Percentiles rank a stretch among this genome's conserved stretches.
These are phyloP conservation scores for Paramecium biaurelia DNA, from an alignment of 73 alveolate species.

Conservation along the genomic window DNA sequence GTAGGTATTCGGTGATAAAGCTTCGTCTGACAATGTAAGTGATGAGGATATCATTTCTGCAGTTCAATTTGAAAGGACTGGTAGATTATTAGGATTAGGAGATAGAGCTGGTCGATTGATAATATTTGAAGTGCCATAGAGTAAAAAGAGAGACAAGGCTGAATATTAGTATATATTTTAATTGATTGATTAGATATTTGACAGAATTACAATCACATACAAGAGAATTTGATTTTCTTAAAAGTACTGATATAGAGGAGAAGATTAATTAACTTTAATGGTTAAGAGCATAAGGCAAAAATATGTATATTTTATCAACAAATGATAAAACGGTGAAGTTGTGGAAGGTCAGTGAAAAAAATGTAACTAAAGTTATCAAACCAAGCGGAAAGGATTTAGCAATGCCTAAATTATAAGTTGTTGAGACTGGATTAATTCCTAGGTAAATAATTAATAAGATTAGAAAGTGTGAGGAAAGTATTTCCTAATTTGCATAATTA, in stretches of 20 bases:
- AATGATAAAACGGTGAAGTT: constrained; percentile 77
- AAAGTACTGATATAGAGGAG: constrained; percentile 76
- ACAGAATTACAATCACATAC: constrained; percentile 83
- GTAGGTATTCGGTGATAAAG: constrained; percentile 64
- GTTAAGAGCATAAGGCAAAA: constrained; percentile 70
- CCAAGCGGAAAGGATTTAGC: constrained; percentile 58
- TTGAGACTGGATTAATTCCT: constrained; percentile 64
- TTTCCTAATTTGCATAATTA: constrained; percentile 62
- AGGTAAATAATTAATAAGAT: background rate
- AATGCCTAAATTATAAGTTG: constrained; percentile 63
- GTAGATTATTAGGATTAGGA: constrained; percentile 77
- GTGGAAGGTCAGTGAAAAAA: constrained; percentile 65
- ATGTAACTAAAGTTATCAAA: constrained; percentile 53
- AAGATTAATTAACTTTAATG: constrained; percentile 77
- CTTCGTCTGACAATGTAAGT: constrained; percentile 61
- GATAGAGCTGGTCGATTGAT: constrained; percentile 86
- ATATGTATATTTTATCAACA: constrained; percentile 69
- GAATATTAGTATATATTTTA: constrained; percentile 57
- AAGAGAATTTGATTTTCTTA: constrained; percentile 79
- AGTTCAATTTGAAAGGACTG: constrained; percentile 74
- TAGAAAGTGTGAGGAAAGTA: constrained; percentile 45
- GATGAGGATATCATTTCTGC: constrained; percentile 78
- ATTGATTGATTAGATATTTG: constrained; percentile 66
- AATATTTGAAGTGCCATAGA: constrained; percentile 62
- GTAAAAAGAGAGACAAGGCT: constrained; percentile 53